Percentiles rank a stretch among this genome's conserved stretches.
Conservation (phyloP, 768 basidiomycete species). For the Suillus subluteus region DNA sequence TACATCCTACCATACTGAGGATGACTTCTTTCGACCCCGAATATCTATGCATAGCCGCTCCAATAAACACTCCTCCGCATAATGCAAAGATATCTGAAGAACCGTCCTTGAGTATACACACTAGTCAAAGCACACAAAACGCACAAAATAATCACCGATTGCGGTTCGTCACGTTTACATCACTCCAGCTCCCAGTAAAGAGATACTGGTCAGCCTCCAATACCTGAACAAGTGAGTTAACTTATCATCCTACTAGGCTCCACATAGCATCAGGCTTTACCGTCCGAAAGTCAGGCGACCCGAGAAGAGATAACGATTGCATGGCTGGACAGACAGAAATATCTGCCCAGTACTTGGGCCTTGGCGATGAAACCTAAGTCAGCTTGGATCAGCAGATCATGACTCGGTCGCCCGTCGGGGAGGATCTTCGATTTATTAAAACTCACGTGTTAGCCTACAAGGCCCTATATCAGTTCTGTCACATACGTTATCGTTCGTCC, state of each 20-base stretch:
- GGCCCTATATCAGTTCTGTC: background rate
- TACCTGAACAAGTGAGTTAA: background rate
- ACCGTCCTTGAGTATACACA: too few relatives aligned
- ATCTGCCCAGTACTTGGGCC: background rate
- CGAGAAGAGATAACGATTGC: background rate
- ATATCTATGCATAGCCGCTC: too few relatives aligned
- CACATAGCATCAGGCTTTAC: background rate
- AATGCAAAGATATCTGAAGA: too few relatives aligned
- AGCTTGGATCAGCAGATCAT: conserved; percentile 1
- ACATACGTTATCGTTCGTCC: background rate
- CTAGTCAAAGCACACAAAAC: too few relatives aligned
- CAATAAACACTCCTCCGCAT: too few relatives aligned
- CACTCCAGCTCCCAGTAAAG: too few relatives aligned
- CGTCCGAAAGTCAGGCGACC: background rate
- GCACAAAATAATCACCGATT: too few relatives aligned
- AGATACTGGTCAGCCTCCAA: background rate
- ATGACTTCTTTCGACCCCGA: too few relatives aligned
- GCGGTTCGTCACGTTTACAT: too few relatives aligned
- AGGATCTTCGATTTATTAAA: background rate
- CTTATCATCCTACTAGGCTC: background rate
- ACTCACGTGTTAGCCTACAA: background rate
- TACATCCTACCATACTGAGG: too few relatives aligned
- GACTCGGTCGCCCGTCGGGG: background rate
- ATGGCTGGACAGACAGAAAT: background rate
- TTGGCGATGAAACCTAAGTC: background rate